phyloP scores from a whole-genome alignment of 306 rosid genomes.

The Trifolium subterraneum region DNA sequence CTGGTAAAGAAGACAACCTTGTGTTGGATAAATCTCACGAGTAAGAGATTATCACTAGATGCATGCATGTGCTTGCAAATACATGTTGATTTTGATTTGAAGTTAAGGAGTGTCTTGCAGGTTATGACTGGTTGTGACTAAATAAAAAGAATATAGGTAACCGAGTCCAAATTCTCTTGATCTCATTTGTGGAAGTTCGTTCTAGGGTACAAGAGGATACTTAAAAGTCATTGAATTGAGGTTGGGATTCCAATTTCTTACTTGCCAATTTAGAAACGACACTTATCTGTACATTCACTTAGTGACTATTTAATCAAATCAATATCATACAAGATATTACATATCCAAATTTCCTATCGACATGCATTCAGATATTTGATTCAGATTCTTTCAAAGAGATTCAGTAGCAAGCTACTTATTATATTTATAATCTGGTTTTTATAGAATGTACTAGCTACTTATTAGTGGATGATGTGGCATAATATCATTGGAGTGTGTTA shows the following conservation, averaged over 20 bases:
- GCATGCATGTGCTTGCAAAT: not conserved
- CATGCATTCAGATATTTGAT: not conserved
- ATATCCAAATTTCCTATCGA: not conserved
- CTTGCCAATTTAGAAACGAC: slow-evolving; percentile 26
- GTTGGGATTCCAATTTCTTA: slow-evolving; percentile 36
- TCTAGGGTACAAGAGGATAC: slow-evolving; percentile 31
- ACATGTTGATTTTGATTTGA: not conserved
- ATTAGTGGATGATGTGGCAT: too few species aligned
- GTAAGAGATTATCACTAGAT: slow-evolving; percentile 32
- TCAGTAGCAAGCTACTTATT: not conserved
- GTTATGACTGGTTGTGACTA: slow-evolving; percentile 42
- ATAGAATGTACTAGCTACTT: too few species aligned
- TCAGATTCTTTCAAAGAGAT: not conserved
- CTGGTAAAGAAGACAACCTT: slow-evolving; percentile 27
- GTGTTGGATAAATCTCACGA: slow-evolving; percentile 47
- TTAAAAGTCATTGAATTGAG: slow-evolving; percentile 23
- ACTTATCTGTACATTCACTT: slow-evolving; percentile 46
- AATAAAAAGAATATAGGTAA: slow-evolving; percentile 31
- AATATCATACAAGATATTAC: not conserved
- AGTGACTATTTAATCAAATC: slow-evolving; percentile 10
- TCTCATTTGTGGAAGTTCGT: slow-evolving; percentile 46
- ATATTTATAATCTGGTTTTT: too few species aligned
- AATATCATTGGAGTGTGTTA: too few species aligned
- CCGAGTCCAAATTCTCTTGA: slow-evolving; percentile 40
- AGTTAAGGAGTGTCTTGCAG: slow-evolving; percentile 41